phyloP scores from a whole-genome alignment of 257 asterid species.

The Solanum boliviense region DNA sequence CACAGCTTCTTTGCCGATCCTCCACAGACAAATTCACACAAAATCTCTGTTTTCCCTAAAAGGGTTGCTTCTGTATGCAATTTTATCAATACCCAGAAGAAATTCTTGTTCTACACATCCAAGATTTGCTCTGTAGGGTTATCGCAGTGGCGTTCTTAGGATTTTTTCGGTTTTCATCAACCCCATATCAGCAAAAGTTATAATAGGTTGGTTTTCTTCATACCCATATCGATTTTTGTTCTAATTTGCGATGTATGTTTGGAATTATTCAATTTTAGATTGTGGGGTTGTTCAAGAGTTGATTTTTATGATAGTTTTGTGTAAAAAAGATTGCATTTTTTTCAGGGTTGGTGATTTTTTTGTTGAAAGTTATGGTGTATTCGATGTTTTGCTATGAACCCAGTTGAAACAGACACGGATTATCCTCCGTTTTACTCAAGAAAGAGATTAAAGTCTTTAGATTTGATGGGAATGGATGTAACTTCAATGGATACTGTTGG shows the following conservation, averaged over 20 bases:
- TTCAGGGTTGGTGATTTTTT: not conserved
- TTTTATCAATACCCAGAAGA: not conserved
- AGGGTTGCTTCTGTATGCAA: not conserved
- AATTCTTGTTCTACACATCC: not conserved
- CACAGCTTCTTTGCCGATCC: not conserved
- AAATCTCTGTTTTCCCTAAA: not conserved
- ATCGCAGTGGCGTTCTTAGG: not conserved
- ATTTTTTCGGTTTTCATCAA: not conserved
- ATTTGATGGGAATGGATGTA: not conserved
- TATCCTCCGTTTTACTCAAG: not conserved
- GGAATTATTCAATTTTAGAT: not conserved
- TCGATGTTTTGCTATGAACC: not conserved
- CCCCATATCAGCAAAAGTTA: not conserved
- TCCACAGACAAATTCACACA: not conserved
- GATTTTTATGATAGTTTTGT: not conserved
- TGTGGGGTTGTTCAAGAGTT: not conserved
- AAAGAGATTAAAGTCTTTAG: not conserved
- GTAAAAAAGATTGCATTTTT: not conserved
- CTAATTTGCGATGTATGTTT: not conserved
- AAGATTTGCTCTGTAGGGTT: not conserved
- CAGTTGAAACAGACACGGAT: not conserved
- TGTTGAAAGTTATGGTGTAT: not conserved
- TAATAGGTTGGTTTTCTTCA: not conserved
- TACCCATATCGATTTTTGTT: not conserved
- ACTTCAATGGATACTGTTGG: not conserved